Evolutionary conservation across 1,139 yeast genomes (phyloP), one percentile per base, ranked within the genome.

Genomic region (Nakaseomyces sp.): DNA sequence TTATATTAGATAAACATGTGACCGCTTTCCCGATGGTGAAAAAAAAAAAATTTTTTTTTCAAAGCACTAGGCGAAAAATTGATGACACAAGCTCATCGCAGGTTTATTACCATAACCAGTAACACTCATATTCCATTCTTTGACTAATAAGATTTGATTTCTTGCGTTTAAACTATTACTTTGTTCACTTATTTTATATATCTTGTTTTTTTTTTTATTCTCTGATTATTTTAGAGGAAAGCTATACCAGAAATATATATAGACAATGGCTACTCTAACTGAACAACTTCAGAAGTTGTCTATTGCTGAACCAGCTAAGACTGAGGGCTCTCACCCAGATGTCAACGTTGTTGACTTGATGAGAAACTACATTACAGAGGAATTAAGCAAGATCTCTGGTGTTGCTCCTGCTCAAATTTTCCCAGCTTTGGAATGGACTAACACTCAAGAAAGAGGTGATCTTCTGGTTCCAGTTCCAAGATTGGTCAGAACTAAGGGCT

Each of bases 401-500:
- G 94, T 88, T 39, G 82, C 81, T 49, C 70, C 75, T 49, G 69
- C 70, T 10, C 65, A 85, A 42, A 85, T 89, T 51, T 87, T 74
- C 67, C 85, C 88, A 48, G 88, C 96, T 39, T 75, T 91, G 59
- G 97, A 91, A 67, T 79, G 93, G 71, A 88, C 96, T 32, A 73
- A 76, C 52, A 80, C 89, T 40, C 68, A 84, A 54, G 96, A 87
- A 48, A 84, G 93, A 63, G 98, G 98, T 58, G 99, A 91, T 65
- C 74, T 91, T 59, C 74, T 89, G 54, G 77, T 91, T 47, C 97
- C 99, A 37, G 74, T 91, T 42, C 98, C 98, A 56, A 79, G 97
- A 64, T 76, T 91, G 61, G 38, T 35, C 28, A 79, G 96, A 68
- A 72, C 88, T 55, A 88, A 89, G 69, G 95, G 95, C 39, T 71